Evolutionary conservation across 345 rosid genomes (phyloP).

Genomic region (Citrus maxima): DNA sequence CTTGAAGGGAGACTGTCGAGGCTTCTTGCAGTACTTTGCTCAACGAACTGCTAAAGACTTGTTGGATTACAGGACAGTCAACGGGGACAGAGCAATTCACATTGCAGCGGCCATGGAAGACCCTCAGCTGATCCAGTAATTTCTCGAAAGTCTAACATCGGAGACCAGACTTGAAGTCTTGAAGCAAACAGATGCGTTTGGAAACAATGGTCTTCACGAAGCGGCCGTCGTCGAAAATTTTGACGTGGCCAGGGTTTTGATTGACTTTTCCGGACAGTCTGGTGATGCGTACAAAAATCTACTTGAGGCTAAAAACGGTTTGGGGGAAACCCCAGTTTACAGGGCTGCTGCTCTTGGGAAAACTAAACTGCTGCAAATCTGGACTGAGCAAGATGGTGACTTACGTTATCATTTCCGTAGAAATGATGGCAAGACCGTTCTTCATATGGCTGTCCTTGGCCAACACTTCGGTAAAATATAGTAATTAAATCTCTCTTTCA

Average conservation of each 20-base stretch:
- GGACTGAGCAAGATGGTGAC: neutral
- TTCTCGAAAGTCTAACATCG: neutral
- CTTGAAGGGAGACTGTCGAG: neutral
- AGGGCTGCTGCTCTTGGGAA: neutral
- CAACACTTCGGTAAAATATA: neutral
- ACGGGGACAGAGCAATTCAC: neutral
- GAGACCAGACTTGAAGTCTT: neutral
- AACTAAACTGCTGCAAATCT: neutral
- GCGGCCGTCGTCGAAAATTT: neutral
- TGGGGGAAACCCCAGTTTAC: neutral
- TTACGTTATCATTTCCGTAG: neutral
- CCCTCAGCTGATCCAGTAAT: neutral
- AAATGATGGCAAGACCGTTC: neutral
- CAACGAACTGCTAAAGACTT: too few relatives aligned
- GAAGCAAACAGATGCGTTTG: neutral
- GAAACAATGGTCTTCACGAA: slow-evolving; percentile 1
- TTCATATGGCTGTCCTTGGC: slow-evolving; percentile 6
- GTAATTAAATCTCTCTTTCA: neutral
- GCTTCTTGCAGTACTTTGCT: neutral
- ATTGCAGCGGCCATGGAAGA: neutral
- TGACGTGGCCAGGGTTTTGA: neutral
- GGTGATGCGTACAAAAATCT: neutral
- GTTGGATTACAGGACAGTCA: neutral
- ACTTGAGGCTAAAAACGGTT: neutral
- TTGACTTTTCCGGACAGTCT: neutral